Percentiles rank a stretch among this genome's conserved stretches.
These are phyloP conservation scores for Theileria luwenshuni DNA, from an alignment of 169 alveolate species.

Conservation along the genomic window DNA sequence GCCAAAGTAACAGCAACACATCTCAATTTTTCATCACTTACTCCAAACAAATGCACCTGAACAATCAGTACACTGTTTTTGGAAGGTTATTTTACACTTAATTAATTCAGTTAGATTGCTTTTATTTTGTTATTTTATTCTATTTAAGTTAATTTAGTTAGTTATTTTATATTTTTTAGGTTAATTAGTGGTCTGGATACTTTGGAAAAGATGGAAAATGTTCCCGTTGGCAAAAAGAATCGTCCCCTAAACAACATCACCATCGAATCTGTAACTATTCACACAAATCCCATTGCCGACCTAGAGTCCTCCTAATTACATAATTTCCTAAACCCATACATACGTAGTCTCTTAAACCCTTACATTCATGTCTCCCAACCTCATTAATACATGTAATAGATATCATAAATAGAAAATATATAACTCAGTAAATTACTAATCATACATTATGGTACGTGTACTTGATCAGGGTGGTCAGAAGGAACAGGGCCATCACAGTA, in stretches of 20 bases:
- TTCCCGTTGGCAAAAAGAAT: constrained; percentile 83
- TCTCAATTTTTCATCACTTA: constrained; percentile 91
- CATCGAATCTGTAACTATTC: constrained; percentile 77
- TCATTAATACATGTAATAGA: too few species aligned
- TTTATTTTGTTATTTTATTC: not conserved
- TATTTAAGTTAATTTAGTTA: not conserved
- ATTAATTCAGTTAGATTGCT: not conserved
- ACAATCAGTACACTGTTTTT: constrained; percentile 89
- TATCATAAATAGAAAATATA: too few species aligned
- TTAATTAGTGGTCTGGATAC: constrained; percentile 91
- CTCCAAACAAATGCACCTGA: constrained; percentile 89
- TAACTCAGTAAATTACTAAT: too few species aligned
- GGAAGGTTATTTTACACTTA: constrained; percentile 85
- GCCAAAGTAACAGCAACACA: constrained; percentile 89
- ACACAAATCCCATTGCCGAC: constrained; percentile 90
- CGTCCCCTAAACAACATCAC: constrained; percentile 81
- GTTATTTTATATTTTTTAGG: constrained; percentile 51
- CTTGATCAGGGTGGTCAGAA: too few species aligned
- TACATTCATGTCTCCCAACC: too few species aligned
- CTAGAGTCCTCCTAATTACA: constrained; percentile 56
- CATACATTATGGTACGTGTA: too few species aligned
- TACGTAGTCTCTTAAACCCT: too few species aligned
- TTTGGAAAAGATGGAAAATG: constrained; percentile 85
- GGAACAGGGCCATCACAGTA: too few species aligned
- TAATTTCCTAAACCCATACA: too few species aligned